These are phyloP conservation scores for Neofusicoccum parvum DNA, from an alignment of 2,329 filamentous ascomycete genomes.

Conservation along the genomic window DNA sequence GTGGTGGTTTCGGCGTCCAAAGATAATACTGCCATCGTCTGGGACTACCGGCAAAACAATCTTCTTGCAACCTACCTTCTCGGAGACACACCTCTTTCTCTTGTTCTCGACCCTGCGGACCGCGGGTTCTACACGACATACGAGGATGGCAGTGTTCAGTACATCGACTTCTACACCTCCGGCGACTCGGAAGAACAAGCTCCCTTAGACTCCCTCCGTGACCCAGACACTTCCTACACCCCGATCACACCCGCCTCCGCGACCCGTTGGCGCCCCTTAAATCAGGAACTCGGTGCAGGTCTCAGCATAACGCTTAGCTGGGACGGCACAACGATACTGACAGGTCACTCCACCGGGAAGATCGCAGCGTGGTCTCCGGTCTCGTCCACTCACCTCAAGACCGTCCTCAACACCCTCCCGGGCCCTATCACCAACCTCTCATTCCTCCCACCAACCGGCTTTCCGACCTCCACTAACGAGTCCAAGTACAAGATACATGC, in stretches of 20 bases:
- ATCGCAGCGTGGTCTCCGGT: conserved; percentile 68
- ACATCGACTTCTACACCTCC: conserved; percentile 72
- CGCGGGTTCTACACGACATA: conserved; percentile 80
- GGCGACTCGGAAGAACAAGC: conserved; percentile 32
- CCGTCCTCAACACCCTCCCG: conserved; percentile 65
- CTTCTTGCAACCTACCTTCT: conserved; percentile 81
- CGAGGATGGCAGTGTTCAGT: conserved; percentile 77
- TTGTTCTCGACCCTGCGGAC: conserved; percentile 79
- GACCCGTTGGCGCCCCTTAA: conserved; percentile 50
- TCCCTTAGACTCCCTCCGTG: conserved; percentile 43
- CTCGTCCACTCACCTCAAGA: conserved; percentile 67
- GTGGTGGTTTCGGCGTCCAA: conserved; percentile 81
- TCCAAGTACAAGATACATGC: conserved; percentile 55
- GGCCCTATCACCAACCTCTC: conserved; percentile 79
- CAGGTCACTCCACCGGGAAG: conserved; percentile 79
- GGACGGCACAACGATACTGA: conserved; percentile 77
- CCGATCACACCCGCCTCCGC: conserved; percentile 42
- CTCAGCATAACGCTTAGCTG: conserved; percentile 75
- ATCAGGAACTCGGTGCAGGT: conserved; percentile 65
- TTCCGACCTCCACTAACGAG: conserved; percentile 36
- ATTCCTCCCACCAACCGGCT: conserved; percentile 66
- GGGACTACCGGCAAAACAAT: conserved; percentile 84
- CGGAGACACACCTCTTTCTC: conserved; percentile 69
- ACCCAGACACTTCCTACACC: conserved; percentile 53
- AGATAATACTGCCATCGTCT: conserved; percentile 87